Conservation (phyloP, 1,139 yeast species). For the Pneumocystis canis region DNA sequence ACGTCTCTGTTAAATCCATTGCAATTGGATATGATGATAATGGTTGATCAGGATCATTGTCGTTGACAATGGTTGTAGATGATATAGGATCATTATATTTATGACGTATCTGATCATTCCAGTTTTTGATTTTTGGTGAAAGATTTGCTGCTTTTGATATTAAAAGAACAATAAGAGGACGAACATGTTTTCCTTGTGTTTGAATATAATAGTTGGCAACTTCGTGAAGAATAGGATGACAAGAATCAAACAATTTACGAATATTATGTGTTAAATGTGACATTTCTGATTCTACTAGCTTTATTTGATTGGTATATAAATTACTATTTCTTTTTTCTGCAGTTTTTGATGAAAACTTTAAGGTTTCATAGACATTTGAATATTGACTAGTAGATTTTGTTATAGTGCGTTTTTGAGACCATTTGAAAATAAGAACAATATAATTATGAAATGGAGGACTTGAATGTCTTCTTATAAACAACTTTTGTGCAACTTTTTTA, state of each 20-base stretch:
- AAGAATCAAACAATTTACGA: slow-evolving; percentile 74
- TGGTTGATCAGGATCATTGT: slow-evolving; percentile 53
- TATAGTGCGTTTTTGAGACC: not conserved
- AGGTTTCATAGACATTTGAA: not conserved
- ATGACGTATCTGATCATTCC: slow-evolving; percentile 1
- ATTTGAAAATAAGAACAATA: not conserved
- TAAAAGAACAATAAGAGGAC: slow-evolving; percentile 77
- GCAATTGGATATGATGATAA: slow-evolving; percentile 30
- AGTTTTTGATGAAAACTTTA: not conserved
- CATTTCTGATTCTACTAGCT: slow-evolving; percentile 92
- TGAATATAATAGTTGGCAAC: slow-evolving; percentile 89
- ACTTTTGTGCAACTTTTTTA: not conserved
- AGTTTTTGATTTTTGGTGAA: slow-evolving; percentile 32
- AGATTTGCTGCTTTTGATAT: slow-evolving; percentile 70
- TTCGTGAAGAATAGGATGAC: slow-evolving; percentile 81
- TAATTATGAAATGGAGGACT: too few relatives aligned
- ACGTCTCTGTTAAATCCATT: slow-evolving; percentile 25
- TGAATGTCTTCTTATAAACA: not conserved
- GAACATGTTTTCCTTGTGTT: slow-evolving; percentile 87
- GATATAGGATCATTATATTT: slow-evolving; percentile 36
- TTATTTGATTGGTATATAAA: slow-evolving; percentile 16
- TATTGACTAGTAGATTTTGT: not conserved
- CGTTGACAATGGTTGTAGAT: slow-evolving; percentile 73
- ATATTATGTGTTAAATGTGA: slow-evolving; percentile 74
- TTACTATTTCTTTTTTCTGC: not conserved